Conservation (phyloP, 345 rosid genomes). For the Citrus inodora region DNA sequence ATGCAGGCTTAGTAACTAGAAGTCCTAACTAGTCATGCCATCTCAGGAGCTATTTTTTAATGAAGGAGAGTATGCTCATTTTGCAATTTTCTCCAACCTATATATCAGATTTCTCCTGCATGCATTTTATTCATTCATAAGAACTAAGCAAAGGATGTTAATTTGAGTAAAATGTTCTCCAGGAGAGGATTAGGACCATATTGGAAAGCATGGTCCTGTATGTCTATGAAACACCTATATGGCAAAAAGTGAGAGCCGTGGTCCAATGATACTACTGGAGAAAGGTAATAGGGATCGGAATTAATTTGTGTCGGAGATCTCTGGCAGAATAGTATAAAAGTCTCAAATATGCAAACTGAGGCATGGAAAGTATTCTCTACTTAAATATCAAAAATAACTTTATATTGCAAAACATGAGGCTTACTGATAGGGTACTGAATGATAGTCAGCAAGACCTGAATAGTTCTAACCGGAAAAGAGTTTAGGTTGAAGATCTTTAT, state of each 20-base stretch:
- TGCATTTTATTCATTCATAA: not conserved
- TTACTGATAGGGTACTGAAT: not conserved
- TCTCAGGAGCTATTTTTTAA: not conserved
- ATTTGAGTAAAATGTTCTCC: not conserved
- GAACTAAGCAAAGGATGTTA: not conserved
- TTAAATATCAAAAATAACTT: not conserved
- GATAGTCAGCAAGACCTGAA: not conserved
- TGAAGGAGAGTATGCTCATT: not conserved
- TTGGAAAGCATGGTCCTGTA: not conserved
- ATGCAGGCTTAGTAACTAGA: not conserved
- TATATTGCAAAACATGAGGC: not conserved
- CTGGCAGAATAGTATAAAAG: not conserved
- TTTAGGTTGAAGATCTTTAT: not conserved
- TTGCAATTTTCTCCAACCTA: not conserved
- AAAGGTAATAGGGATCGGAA: not conserved
- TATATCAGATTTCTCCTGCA: not conserved
- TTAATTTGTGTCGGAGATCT: not conserved
- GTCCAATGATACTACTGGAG: not conserved
- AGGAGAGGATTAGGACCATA: not conserved
- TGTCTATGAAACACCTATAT: not conserved
- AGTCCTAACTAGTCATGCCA: not conserved
- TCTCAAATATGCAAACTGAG: slow-evolving; percentile 2
- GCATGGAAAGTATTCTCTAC: not conserved
- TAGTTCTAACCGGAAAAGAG: not conserved
- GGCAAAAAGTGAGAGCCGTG: not conserved